These are phyloP conservation scores for Simplicillium sp. DNA, from an alignment of 2,329 filamentous ascomycete species.

Conservation along the genomic window DNA sequence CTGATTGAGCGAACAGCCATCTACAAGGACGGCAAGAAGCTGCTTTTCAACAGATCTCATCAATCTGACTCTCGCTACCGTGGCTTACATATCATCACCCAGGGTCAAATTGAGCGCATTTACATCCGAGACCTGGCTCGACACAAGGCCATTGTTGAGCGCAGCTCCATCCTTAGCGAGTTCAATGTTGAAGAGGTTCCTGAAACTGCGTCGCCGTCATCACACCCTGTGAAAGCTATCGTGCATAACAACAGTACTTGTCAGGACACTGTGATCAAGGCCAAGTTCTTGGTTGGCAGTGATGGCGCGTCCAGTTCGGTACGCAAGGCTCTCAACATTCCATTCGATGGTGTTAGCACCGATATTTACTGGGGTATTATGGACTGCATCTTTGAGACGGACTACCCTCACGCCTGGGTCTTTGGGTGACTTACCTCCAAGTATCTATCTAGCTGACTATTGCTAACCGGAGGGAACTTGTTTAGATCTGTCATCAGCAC, in stretches of 20 bases:
- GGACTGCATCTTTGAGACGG: slow-evolving; percentile 16
- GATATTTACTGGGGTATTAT: slow-evolving; percentile 23
- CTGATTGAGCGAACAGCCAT: slow-evolving; percentile 19
- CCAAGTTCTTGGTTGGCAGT: no score
- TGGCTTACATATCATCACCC: slow-evolving; percentile 23
- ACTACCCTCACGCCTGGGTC: slow-evolving; percentile 19
- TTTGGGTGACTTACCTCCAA: slow-evolving; percentile 13
- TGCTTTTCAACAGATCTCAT: slow-evolving; percentile 15
- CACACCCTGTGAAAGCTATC: no score
- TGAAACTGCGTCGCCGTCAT: slow-evolving; percentile 2
- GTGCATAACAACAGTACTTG: no score
- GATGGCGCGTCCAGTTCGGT: slow-evolving; percentile 17
- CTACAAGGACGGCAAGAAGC: slow-evolving; percentile 17
- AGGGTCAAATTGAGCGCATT: slow-evolving; percentile 24
- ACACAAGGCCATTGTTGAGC: slow-evolving; percentile 20
- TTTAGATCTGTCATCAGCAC: slow-evolving; percentile 13
- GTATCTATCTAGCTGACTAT: no score
- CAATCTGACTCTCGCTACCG: slow-evolving; percentile 23
- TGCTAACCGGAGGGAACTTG: no score
- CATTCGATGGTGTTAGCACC: slow-evolving; percentile 21
- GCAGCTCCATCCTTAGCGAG: slow-evolving; percentile 12
- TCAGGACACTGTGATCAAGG: no score
- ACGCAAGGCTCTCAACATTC: slow-evolving; percentile 17
- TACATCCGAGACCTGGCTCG: slow-evolving; percentile 23
- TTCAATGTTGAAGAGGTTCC: slow-evolving; percentile 15